Conservation (phyloP, 768 basidiomycete species). For the Trametes cubensis region DNA sequence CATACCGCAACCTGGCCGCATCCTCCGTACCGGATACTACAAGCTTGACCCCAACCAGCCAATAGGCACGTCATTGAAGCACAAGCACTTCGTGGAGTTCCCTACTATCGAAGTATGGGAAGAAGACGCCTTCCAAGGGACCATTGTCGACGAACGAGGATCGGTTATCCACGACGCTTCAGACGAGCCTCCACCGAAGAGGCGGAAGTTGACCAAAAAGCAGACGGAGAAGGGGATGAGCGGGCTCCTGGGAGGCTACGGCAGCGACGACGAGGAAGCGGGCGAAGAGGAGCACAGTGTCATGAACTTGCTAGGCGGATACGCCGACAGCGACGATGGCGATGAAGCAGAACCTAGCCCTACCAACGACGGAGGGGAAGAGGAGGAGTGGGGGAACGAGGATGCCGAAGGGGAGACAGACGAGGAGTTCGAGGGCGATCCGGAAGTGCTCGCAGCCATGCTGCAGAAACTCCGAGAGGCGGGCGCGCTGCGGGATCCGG, state of each 20-base stretch:
- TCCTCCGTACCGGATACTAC: slow-evolving; percentile 48
- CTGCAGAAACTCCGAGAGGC: slow-evolving; percentile 46
- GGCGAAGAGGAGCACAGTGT: slow-evolving; percentile 40
- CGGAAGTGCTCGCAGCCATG: slow-evolving; percentile 44
- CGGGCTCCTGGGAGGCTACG: slow-evolving; percentile 63
- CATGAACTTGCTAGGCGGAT: slow-evolving; percentile 46
- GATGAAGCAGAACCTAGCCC: not conserved
- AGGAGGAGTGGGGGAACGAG: slow-evolving; percentile 41
- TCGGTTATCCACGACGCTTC: slow-evolving; percentile 38
- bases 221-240: slow-evolving; percentile 58
- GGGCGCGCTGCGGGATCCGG: slow-evolving; percentile 32
- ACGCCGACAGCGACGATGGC: slow-evolving; percentile 50
- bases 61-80: slow-evolving; percentile 51
- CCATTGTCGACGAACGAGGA: slow-evolving; percentile 59
- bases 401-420: slow-evolving; percentile 35
- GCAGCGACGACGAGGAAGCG: slow-evolving; percentile 48
- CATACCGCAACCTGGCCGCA: slow-evolving; percentile 27
- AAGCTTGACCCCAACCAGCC: slow-evolving; percentile 54
- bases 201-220: slow-evolving; percentile 54
- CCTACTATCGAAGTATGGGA: slow-evolving; percentile 82
- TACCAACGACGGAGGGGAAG: slow-evolving; percentile 26
- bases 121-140: slow-evolving; percentile 58
- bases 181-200: slow-evolving; percentile 49
- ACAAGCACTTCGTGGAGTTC: slow-evolving; percentile 79
- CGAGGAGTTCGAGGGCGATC: slow-evolving; percentile 38